Percentiles rank a stretch among this genome's conserved stretches.
phyloP scores from a whole-genome alignment of 768 basidiomycete genomes.

The Lactarius tabidus region DNA sequence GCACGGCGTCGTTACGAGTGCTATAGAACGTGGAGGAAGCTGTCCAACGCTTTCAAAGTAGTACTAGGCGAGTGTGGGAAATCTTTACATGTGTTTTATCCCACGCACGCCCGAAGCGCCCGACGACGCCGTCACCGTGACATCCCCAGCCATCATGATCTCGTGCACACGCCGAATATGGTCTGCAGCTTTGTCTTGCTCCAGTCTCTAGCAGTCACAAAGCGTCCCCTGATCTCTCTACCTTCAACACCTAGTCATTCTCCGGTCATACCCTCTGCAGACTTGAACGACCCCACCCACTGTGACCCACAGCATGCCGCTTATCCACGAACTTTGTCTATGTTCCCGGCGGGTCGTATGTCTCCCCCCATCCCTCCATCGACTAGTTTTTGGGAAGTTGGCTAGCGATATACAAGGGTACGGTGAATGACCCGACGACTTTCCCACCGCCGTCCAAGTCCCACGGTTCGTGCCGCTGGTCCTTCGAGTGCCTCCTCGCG shows the following conservation, averaged over 20 bases:
- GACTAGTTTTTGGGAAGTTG: background rate
- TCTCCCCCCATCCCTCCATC: slow-evolving; percentile 23
- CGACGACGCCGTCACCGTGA: background rate
- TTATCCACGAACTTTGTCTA: slow-evolving; percentile 35
- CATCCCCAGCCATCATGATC: background rate
- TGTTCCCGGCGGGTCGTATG: slow-evolving; percentile 70
- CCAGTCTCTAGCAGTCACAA: slow-evolving; percentile 2
- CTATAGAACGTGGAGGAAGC: too few relatives aligned
- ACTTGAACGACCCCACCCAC: slow-evolving; percentile 25
- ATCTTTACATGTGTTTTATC: background rate
- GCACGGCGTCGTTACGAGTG: too few relatives aligned
- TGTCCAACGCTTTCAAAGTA: too few relatives aligned
- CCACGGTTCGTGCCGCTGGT: slow-evolving; percentile 89
- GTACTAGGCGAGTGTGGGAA: too few relatives aligned
- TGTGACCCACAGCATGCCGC: slow-evolving; percentile 21
- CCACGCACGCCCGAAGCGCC: background rate
- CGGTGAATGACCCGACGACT: slow-evolving; percentile 90
- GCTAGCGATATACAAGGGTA: slow-evolving; percentile 81
- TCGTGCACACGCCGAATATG: slow-evolving; percentile 1
- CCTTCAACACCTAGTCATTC: background rate
- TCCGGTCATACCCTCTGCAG: background rate
- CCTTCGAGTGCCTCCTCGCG: slow-evolving; percentile 89
- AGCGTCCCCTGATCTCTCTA: slow-evolving; percentile 13
- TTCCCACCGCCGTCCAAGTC: slow-evolving; percentile 79
- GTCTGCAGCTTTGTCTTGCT: slow-evolving; percentile 5